Percentiles rank a stretch among this genome's conserved stretches.
Conservation (phyloP, 202 grass and related monocot species). For the Hordeum pubiflorum region DNA sequence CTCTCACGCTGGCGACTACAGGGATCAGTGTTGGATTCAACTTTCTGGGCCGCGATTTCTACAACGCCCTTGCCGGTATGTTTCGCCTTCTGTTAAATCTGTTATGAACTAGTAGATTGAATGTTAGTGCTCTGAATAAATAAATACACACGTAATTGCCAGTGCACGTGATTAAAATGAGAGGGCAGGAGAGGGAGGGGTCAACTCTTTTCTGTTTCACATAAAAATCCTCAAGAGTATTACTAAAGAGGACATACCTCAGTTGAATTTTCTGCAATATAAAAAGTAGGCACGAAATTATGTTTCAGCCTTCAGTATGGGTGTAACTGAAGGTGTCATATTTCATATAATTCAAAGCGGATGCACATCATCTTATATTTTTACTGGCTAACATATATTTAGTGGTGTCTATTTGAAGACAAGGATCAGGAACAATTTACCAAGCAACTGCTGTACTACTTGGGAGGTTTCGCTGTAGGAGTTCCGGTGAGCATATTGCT, state of each 20-base stretch:
- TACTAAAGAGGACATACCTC: neutral
- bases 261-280: slow-evolving; percentile 13
- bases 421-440: slow-evolving; percentile 96
- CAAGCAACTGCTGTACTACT: slow-evolving; percentile 81
- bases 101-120: neutral
- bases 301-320: neutral
- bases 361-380: neutral
- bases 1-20: slow-evolving; percentile 75
- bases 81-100: neutral
- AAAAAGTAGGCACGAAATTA: neutral
- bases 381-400: slow-evolving; percentile 11
- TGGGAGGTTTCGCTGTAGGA: slow-evolving; percentile 84
- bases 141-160: neutral
- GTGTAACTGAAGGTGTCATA: neutral
- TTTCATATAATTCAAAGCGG: neutral
- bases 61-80: slow-evolving; percentile 91
- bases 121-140: neutral
- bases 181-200: neutral
- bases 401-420: slow-evolving; percentile 58
- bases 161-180: neutral
- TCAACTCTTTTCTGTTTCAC: neutral
- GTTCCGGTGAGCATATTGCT: slow-evolving; percentile 99
- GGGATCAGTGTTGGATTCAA: slow-evolving; percentile 96
- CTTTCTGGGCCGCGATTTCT: slow-evolving; percentile 93
- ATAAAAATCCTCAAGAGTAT: neutral